These are phyloP conservation scores for Balakata baccata DNA, from an alignment of 345 rosid species.

Conservation along the genomic window DNA sequence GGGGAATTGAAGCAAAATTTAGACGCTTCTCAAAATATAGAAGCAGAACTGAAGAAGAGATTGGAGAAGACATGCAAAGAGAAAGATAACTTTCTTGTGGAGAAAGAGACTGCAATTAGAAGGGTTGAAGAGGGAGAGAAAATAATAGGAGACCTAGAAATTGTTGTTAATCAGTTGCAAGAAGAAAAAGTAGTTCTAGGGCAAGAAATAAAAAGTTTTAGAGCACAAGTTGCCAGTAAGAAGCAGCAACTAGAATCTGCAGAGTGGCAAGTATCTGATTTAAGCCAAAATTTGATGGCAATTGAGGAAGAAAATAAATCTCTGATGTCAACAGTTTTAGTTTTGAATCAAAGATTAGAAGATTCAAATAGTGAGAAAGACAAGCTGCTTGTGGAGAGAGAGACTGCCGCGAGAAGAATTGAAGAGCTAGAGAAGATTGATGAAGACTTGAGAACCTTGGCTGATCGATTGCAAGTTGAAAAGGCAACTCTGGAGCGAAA, in stretches of 20 bases:
- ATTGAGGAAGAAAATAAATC: slow-evolving; percentile 52
- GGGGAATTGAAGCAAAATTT: slow-evolving; percentile 44
- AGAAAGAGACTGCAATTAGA: slow-evolving; percentile 27
- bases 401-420: slow-evolving; percentile 32
- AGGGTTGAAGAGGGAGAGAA: slow-evolving; percentile 37
- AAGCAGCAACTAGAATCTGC: slow-evolving; percentile 63
- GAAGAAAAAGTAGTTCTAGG: slow-evolving; percentile 38
- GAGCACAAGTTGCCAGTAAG: slow-evolving; percentile 39
- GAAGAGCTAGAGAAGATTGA: slow-evolving; percentile 45
- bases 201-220: slow-evolving; percentile 43
- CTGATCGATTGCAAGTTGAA: slow-evolving; percentile 42
- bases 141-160: slow-evolving; percentile 24
- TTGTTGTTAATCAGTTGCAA: slow-evolving; percentile 37
- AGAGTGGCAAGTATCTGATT: slow-evolving; percentile 45
- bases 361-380: slow-evolving; percentile 39
- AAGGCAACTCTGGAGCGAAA: slow-evolving; percentile 37
- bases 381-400: slow-evolving; percentile 43
- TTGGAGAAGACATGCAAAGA: slow-evolving; percentile 28
- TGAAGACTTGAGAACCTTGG: slow-evolving; percentile 41
- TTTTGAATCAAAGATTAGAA: slow-evolving; percentile 44
- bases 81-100: slow-evolving; percentile 18
- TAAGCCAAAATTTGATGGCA: slow-evolving; percentile 34
- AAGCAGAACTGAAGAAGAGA: slow-evolving; percentile 36
- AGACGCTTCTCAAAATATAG: slow-evolving; percentile 41
- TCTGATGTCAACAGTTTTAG: slow-evolving; percentile 35